phyloP scores from a whole-genome alignment of 306 rosid genomes.

The Glycine soja region DNA sequence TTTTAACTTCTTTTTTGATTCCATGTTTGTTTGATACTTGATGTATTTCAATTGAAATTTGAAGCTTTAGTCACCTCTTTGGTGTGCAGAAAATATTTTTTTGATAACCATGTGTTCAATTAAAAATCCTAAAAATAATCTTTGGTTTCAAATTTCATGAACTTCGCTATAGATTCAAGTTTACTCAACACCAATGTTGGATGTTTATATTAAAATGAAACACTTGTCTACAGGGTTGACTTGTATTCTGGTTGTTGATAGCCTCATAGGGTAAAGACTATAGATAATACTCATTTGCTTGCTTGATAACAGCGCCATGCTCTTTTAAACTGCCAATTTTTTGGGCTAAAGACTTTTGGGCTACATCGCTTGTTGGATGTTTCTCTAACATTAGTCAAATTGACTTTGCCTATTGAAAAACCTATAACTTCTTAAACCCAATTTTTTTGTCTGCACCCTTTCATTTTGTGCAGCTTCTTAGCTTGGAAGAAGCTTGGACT shows the following conservation, averaged over 20 bases:
- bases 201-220: slow-evolving; percentile 1
- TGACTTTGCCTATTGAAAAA: slow-evolving; percentile 6
- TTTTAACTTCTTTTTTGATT: neutral
- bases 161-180: neutral
- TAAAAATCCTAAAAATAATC: slow-evolving; percentile 2
- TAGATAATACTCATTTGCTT: slow-evolving; percentile 19
- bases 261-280: neutral
- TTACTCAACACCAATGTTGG: neutral
- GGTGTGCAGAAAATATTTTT: neutral
- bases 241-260: slow-evolving; percentile 20
- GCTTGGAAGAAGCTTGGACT: slow-evolving; percentile 85
- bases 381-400: too few species aligned
- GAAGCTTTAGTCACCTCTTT: too few species aligned
- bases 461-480: slow-evolving; percentile 71
- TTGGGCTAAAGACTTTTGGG: too few species aligned
- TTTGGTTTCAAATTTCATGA: neutral
- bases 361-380: too few species aligned
- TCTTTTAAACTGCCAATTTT: neutral
- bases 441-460: slow-evolving; percentile 33
- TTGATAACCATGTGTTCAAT: neutral
- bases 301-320: neutral
- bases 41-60: too few species aligned
- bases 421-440: slow-evolving; percentile 1
- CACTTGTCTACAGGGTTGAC: slow-evolving; percentile 13
- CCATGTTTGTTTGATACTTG: too few species aligned